Evolutionary conservation across 257 asterid genomes (phyloP), one percentile per base, ranked within the genome.

Genomic region (Fraxinus excelsior): DNA sequence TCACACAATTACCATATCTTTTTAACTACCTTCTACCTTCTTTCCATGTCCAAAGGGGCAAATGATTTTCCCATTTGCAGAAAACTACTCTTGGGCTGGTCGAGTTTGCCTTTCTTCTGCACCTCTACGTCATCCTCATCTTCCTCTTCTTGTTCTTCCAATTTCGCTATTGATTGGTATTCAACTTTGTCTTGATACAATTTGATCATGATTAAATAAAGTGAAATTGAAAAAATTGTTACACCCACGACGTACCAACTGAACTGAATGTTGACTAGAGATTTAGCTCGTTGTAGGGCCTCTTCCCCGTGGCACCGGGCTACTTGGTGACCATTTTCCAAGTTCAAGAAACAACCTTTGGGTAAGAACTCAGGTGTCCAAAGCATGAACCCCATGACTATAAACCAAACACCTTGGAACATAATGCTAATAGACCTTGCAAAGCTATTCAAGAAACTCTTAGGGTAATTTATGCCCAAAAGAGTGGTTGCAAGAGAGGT

Each of bases 341-440:
- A 53, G 53, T 79, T 83, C 6, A 79, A 26, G 74, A 75, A 83
- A 58, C 78, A 83, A 9, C 83, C 85, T 53, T 84, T 84, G 49
- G 87, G 78, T 19, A 78, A 58, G 2, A 78, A 77, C 21, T 71
- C 42, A 4, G 87, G 81, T 0, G 86, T 86, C 90, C 90, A 86
- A 21, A 86, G 86, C 90, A 86, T 83, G 46, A 86, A 18, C 2
- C 90, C 90, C 83, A 86, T 86, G 23, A 79, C 86, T 76, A 86
- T 79, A 16, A 86, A 78, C 90, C 90, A 86, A 72, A 86, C 74
- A 58, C 90, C 90, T 86, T 86, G 90, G 67, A 86, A 79, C 69
- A 81, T 34, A 67, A 86, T 79, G 28, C 90, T 83, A 1, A 74
- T 12, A 35, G 90, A 86, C 76, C 87, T 81, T 46, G 80, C 49